Percentiles rank a stretch among this genome's conserved stretches.
phyloP scores from a whole-genome alignment of 2,329 filamentous ascomycete genomes.

The Canariomyces notabilis region DNA sequence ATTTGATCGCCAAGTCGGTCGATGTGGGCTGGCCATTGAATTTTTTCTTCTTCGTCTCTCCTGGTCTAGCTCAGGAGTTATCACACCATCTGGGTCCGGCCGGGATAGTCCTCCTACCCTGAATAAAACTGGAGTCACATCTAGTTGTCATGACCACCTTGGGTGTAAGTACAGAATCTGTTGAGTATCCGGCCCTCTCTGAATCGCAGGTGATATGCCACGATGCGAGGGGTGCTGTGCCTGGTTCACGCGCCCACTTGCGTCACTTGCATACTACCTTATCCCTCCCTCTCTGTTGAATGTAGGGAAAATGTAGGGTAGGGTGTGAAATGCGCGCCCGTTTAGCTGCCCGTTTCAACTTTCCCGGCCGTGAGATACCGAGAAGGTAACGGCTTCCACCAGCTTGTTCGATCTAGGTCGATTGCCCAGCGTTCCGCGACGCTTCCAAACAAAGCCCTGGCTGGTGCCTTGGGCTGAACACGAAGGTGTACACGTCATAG shows the following conservation, averaged over 20 bases:
- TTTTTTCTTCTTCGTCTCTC: background rate
- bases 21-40: background rate
- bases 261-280: too few species aligned
- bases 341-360: background rate
- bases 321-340: background rate
- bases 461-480: slow-evolving; percentile 2
- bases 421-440: too few species aligned
- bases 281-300: too few species aligned
- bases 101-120: background rate
- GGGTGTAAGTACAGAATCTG: background rate
- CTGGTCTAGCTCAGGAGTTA: background rate
- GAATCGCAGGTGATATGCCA: slow-evolving; percentile 21
- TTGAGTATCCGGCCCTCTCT: slow-evolving; percentile 16
- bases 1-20: background rate
- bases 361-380: too few species aligned
- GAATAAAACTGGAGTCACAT: too few species aligned
- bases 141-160: too few species aligned
- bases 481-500: slow-evolving; percentile 3
- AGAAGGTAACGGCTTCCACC: too few species aligned
- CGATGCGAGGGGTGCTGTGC: slow-evolving; percentile 16
- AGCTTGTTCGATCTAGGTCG: too few species aligned
- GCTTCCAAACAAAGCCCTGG: too few species aligned
- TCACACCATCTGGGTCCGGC: background rate
- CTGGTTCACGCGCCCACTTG: slow-evolving; percentile 16
- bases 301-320: too few species aligned